phyloP scores from a whole-genome alignment of 352 stramenopile species.

The Nothophytophthora sp. region DNA sequence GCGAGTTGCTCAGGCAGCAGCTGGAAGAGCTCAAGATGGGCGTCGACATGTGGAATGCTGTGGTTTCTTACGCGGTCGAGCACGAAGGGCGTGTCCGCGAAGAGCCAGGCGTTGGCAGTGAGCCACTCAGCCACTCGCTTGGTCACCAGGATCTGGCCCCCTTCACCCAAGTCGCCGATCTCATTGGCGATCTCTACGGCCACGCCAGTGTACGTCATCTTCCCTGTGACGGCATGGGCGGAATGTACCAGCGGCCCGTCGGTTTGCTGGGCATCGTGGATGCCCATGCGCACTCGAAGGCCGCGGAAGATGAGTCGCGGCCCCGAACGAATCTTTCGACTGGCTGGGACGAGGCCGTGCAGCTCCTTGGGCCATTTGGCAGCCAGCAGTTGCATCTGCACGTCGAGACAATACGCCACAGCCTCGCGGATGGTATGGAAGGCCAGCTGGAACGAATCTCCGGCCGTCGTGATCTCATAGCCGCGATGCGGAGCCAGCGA shows the following conservation, averaged over 20 bases:
- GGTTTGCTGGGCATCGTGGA: slow-evolving; percentile 25
- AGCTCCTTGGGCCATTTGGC: slow-evolving; percentile 40
- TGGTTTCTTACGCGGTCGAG: slow-evolving; percentile 35
- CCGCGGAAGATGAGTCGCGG: slow-evolving; percentile 32
- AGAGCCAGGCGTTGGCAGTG: slow-evolving; percentile 13
- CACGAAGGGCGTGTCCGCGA: slow-evolving; percentile 24
- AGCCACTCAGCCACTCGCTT: slow-evolving; percentile 30
- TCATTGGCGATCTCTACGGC: slow-evolving; percentile 36
- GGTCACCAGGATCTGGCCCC: slow-evolving; percentile 39
- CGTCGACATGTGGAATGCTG: slow-evolving; percentile 41
- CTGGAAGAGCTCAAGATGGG: slow-evolving; percentile 46
- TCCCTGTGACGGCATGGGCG: slow-evolving; percentile 32
- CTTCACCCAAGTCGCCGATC: slow-evolving; percentile 35
- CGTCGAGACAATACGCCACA: slow-evolving; percentile 38
- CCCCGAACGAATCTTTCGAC: slow-evolving; percentile 14
- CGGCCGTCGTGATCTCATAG: slow-evolving; percentile 45
- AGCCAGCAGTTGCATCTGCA: slow-evolving; percentile 34
- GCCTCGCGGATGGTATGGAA: slow-evolving; percentile 38
- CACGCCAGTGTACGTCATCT: slow-evolving; percentile 41
- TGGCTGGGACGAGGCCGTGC: slow-evolving; percentile 22
- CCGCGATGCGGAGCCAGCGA: slow-evolving; percentile 29
- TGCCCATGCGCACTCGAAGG: slow-evolving; percentile 42
- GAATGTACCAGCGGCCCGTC: slow-evolving; percentile 23
- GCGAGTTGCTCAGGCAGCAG: slow-evolving; percentile 33
- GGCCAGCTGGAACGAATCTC: slow-evolving; percentile 40